A percentile compares a stretch with the other conserved stretches of the same genome.
Evolutionary conservation across 441 rosid genomes (phyloP).

Genomic region (Raphanus hybrid): DNA sequence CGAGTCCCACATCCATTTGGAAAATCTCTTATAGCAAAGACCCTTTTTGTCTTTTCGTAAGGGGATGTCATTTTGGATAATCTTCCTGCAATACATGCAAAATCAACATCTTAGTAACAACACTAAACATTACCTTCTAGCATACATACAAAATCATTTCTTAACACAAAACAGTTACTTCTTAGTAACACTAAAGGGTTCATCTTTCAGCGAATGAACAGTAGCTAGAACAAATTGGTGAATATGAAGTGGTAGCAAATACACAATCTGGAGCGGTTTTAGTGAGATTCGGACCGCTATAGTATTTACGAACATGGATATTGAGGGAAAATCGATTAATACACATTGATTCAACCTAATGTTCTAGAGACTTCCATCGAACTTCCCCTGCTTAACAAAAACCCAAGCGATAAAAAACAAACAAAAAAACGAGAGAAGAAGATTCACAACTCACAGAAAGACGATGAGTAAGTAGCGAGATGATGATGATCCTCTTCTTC

Average conservation of each 20-base stretch:
- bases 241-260: background rate
- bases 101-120: background rate
- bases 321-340: background rate
- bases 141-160: no score
- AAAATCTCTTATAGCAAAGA: constrained; percentile 1
- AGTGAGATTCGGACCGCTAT: background rate
- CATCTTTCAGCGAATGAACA: no score
- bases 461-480: background rate
- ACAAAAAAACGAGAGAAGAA: background rate
- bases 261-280: background rate
- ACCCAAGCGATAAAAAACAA: background rate
- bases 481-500: background rate
- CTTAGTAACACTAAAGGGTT: background rate
- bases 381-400: background rate
- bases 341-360: background rate
- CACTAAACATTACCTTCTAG: no score
- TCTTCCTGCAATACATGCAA: constrained; percentile 7
- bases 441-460: background rate
- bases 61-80: background rate
- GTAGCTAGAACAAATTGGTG: background rate
- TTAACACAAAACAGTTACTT: background rate
- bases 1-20: constrained; percentile 1
- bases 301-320: background rate
- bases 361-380: background rate
- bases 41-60: background rate